Percentiles rank a stretch among this genome's conserved stretches.
Evolutionary conservation across 2,329 filamentous ascomycete genomes (phyloP).

Genomic region (Leptoxyphium fumago): DNA sequence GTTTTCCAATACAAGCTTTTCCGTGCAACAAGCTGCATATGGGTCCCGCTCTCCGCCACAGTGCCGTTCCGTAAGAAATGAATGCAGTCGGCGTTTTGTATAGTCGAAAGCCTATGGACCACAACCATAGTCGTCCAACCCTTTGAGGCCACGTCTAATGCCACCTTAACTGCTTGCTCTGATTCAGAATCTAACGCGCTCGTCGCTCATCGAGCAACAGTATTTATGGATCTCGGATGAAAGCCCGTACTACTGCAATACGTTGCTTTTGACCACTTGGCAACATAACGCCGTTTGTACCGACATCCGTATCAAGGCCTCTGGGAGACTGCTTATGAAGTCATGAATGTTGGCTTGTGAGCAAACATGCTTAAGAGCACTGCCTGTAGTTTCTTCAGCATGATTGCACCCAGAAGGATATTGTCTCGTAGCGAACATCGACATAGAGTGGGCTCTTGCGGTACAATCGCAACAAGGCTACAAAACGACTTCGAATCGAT

Average conservation of each 20-base stretch:
- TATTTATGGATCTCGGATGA: slow-evolving; percentile 16
- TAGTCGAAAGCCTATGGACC: slow-evolving; percentile 27
- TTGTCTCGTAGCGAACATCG: too few relatives aligned
- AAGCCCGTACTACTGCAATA: slow-evolving; percentile 43
- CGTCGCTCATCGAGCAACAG: slow-evolving; percentile 27
- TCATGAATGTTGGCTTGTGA: slow-evolving; percentile 31
- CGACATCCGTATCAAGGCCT: slow-evolving; percentile 22
- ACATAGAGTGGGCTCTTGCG: too few relatives aligned
- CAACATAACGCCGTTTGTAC: slow-evolving; percentile 27
- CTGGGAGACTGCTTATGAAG: slow-evolving; percentile 40
- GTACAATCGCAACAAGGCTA: too few relatives aligned
- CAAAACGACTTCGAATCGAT: too few relatives aligned
- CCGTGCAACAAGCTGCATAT: slow-evolving; percentile 32
- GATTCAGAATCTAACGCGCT: slow-evolving; percentile 27
- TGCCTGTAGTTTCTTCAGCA: too few relatives aligned
- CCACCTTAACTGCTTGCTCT: slow-evolving; percentile 24
- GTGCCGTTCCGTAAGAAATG: slow-evolving; percentile 35
- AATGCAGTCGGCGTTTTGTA: slow-evolving; percentile 27
- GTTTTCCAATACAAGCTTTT: too few relatives aligned
- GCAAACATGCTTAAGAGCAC: too few relatives aligned
- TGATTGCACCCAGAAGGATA: too few relatives aligned
- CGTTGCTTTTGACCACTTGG: slow-evolving; percentile 24
- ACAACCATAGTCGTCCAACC: slow-evolving; percentile 30
- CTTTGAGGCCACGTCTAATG: slow-evolving; percentile 17
- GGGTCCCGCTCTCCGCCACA: slow-evolving; percentile 33